Evolutionary conservation across 2,329 filamentous ascomycete genomes (phyloP).

Genomic region (Aspergillus persii): DNA sequence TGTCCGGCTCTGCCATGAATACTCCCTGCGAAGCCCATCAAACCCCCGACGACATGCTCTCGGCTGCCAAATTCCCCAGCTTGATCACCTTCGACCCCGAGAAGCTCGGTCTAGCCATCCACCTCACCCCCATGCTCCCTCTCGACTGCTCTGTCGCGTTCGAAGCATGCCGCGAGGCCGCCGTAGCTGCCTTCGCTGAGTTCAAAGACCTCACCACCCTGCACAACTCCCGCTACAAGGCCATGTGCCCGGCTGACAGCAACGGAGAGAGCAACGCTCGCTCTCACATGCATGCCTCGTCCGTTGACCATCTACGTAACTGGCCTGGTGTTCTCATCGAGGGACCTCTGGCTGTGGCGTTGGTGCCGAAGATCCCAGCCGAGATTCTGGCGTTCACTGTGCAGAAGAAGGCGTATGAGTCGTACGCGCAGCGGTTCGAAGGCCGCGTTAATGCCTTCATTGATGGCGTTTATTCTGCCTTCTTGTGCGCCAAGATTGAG

Average conservation of each 20-base stretch:
- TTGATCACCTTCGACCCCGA: constrained; percentile 8
- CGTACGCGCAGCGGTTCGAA: constrained; percentile 9
- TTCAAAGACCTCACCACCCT: constrained; percentile 18
- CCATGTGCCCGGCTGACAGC: constrained; percentile 22
- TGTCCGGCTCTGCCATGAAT: no score
- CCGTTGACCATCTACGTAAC: constrained; percentile 25
- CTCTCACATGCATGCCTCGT: constrained; percentile 16
- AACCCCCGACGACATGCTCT: neutral
- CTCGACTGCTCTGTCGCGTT: constrained; percentile 10
- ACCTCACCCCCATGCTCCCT: constrained; percentile 11
- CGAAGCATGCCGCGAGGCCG: constrained; percentile 14
- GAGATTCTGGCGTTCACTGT: constrained; percentile 23
- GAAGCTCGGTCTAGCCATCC: constrained; percentile 14
- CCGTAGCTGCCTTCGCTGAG: constrained; percentile 9
- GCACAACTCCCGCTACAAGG: constrained; percentile 21
- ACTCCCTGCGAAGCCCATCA: neutral
- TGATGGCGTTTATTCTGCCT: constrained; percentile 11
- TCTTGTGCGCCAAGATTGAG: constrained; percentile 11
- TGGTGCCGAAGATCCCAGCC: constrained; percentile 26
- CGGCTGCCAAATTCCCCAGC: neutral
- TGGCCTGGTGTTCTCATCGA: constrained; percentile 15
- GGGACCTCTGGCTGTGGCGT: constrained; percentile 15
- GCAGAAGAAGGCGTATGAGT: constrained; percentile 20
- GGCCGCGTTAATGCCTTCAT: constrained; percentile 9
- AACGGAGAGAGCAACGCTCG: neutral